Percentiles rank a stretch among this genome's conserved stretches.
These are phyloP conservation scores for Boechera retrofracta DNA, from an alignment of 345 rosid genomes.

Conservation along the genomic window DNA sequence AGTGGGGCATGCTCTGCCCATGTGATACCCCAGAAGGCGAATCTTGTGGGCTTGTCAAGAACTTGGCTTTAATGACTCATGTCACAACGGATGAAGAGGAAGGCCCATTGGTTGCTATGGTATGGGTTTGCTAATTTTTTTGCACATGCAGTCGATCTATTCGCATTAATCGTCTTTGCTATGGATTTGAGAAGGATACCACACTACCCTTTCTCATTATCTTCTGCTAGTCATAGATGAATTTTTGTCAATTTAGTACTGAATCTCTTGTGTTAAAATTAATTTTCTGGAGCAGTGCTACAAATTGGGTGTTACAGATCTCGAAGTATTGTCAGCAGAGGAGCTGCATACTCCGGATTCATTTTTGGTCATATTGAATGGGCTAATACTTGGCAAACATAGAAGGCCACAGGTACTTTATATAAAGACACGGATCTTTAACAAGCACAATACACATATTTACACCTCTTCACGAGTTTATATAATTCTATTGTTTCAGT, in stretches of 20 bases:
- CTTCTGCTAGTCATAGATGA: slow-evolving; percentile 20
- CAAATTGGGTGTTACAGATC: slow-evolving; percentile 80
- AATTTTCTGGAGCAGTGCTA: slow-evolving; percentile 66
- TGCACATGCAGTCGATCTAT: not conserved
- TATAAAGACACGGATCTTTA: slow-evolving; percentile 21
- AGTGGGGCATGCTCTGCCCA: slow-evolving; percentile 99
- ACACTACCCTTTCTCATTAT: not conserved
- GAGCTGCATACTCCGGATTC: slow-evolving; percentile 90
- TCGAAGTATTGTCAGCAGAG: slow-evolving; percentile 81
- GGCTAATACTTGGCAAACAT: slow-evolving; percentile 94
- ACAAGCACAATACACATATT: slow-evolving; percentile 17
- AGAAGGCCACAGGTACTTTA: slow-evolving; percentile 84
- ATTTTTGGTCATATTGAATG: slow-evolving; percentile 80
- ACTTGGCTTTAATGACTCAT: slow-evolving; percentile 98
- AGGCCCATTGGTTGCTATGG: slow-evolving; percentile 80
- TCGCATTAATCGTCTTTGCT: not conserved
- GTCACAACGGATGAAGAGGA: slow-evolving; percentile 96
- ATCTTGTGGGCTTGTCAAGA: slow-evolving; percentile 96
- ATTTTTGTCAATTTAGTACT: not conserved
- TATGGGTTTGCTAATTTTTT: slow-evolving; percentile 39
- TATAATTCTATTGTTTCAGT: slow-evolving; percentile 46
- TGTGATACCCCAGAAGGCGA: slow-evolving; percentile 99
- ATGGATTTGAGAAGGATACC: slow-evolving; percentile 23
- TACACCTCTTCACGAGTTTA: slow-evolving; percentile 19
- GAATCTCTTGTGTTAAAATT: slow-evolving; percentile 7